phyloP scores from a whole-genome alignment of 129 eudicot species.

The Mikania micrantha region DNA sequence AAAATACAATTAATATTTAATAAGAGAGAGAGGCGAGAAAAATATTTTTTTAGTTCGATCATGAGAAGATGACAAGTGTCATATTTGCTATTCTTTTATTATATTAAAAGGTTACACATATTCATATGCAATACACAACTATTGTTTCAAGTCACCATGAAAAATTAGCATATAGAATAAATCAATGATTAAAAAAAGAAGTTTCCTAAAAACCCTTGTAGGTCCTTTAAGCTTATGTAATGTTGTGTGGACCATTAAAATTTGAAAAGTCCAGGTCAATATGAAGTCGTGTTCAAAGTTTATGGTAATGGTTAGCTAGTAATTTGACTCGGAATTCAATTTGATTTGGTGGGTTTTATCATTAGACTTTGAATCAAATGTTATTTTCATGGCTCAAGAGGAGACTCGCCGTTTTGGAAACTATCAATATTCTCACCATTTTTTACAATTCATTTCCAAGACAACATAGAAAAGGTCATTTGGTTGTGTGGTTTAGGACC shows the following conservation, averaged over 20 bases:
- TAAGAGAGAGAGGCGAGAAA: too few relatives aligned
- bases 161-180: not conserved
- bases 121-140: not conserved
- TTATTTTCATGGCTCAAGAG: not conserved
- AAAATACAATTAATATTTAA: too few relatives aligned
- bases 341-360: constrained; percentile 1
- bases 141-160: not conserved
- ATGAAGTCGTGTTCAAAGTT: constrained; percentile 30
- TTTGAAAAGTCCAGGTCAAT: constrained; percentile 24
- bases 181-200: not conserved
- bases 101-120: too few relatives aligned
- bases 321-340: constrained; percentile 21
- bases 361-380: constrained; percentile 1
- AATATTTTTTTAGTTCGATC: too few relatives aligned
- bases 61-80: too few relatives aligned
- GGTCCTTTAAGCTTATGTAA: not conserved
- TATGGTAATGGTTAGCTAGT: constrained; percentile 4
- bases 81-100: too few relatives aligned
- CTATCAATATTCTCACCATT: not conserved
- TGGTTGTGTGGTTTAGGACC: too few relatives aligned
- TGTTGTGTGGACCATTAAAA: constrained; percentile 9
- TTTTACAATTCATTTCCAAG: too few relatives aligned
- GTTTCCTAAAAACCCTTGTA: not conserved
- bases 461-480: too few relatives aligned
- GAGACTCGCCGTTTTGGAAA: constrained; percentile 1